A percentile compares a stretch with the other conserved stretches of the same genome.
These are phyloP conservation scores for Pseudocercospora pini-densiflorae DNA, from an alignment of 2,329 filamentous ascomycete species.

Conservation along the genomic window DNA sequence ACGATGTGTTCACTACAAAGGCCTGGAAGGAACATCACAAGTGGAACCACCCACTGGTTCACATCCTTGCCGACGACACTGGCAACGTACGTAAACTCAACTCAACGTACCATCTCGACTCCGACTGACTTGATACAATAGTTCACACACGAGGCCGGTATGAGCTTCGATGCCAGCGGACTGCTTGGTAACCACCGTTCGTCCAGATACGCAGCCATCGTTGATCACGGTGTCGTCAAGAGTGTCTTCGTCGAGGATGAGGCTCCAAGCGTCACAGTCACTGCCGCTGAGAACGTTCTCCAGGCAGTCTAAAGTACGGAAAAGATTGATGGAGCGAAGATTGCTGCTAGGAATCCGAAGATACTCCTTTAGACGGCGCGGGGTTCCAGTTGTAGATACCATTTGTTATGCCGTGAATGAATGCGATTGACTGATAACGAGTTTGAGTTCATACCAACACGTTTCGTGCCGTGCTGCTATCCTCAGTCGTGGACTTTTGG, in stretches of 20 bases:
- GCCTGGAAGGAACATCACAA: constrained; percentile 36
- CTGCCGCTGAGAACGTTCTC: constrained; percentile 31
- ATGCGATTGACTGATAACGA: background rate
- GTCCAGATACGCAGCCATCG: constrained; percentile 33
- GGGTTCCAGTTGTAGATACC: background rate
- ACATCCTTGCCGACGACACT: constrained; percentile 36
- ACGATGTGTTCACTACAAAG: constrained; percentile 34
- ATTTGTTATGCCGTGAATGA: background rate
- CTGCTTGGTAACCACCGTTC: constrained; percentile 34
- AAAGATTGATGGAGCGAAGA: background rate
- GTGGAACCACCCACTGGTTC: constrained; percentile 28
- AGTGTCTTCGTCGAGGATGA: constrained; percentile 34
- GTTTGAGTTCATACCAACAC: background rate
- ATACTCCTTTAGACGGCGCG: background rate
- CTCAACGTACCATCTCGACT: background rate
- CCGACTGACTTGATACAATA: constrained; percentile 2
- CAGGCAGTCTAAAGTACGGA: constrained; percentile 18
- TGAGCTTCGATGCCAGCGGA: constrained; percentile 32
- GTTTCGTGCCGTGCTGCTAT: background rate
- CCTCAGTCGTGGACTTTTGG: too few species aligned
- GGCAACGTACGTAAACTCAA: constrained; percentile 23
- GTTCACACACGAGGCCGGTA: constrained; percentile 33
- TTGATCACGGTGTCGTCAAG: constrained; percentile 30
- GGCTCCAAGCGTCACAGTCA: constrained; percentile 32
- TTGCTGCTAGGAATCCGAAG: background rate